Conservation (phyloP, 768 basidiomycete genomes). For the Russula vinacea region DNA sequence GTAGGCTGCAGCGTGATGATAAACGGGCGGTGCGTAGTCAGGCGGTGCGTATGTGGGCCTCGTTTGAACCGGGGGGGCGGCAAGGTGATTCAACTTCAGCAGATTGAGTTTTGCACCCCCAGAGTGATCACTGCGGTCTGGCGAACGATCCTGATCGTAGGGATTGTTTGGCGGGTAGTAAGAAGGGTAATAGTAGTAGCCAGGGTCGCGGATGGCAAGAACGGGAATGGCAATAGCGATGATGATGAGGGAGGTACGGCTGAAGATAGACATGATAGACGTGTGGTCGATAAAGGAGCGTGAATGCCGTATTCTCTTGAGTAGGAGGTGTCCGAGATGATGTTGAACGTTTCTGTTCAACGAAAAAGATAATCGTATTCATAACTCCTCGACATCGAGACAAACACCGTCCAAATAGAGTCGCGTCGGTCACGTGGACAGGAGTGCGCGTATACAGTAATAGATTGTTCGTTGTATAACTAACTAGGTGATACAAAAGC, state of each 20-base stretch:
- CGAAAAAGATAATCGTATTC: background rate
- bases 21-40: constrained; percentile 7
- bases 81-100: background rate
- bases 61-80: background rate
- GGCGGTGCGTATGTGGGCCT: constrained; percentile 14
- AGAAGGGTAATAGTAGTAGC: constrained; percentile 14
- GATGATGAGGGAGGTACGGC: constrained; percentile 18
- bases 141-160: constrained; percentile 1
- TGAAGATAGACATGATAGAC: constrained; percentile 20
- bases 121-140: background rate
- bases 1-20: background rate
- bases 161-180: constrained; percentile 2
- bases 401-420: constrained; percentile 22
- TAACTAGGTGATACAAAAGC: too few relatives aligned
- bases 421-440: constrained; percentile 19
- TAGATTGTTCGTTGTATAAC: background rate
- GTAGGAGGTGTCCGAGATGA: background rate
- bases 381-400: background rate
- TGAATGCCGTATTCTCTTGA: constrained; percentile 15
- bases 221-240: constrained; percentile 16
- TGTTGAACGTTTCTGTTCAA: constrained; percentile 17
- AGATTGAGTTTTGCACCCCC: background rate
- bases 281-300: constrained; percentile 20
- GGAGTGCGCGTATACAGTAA: background rate
- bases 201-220: constrained; percentile 6